Evolutionary conservation across 129 eudicot genomes (phyloP).

Genomic region (Erigeron canadensis): DNA sequence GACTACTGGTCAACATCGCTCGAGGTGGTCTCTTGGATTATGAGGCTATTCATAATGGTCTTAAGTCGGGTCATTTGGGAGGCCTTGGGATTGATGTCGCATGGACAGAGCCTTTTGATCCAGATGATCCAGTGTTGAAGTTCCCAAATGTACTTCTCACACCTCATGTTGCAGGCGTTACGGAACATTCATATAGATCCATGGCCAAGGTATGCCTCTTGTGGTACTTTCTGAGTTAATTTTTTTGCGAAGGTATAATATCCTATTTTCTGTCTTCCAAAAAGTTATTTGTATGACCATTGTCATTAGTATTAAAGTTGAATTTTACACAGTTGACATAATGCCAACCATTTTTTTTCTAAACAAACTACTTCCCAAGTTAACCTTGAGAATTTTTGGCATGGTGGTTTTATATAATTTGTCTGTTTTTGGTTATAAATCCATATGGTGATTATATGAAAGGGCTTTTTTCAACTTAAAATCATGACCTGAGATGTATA

Average conservation of each 20-base stretch:
- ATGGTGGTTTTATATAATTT: background rate
- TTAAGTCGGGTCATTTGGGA: slow-evolving; percentile 82
- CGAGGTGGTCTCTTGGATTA: slow-evolving; percentile 92
- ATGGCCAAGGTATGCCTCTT: slow-evolving; percentile 77
- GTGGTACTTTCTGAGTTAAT: background rate
- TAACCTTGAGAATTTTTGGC: too few species aligned
- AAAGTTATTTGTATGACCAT: background rate
- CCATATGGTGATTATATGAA: background rate
- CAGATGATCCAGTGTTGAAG: slow-evolving; percentile 67
- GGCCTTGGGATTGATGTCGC: slow-evolving; percentile 95
- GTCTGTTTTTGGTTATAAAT: background rate
- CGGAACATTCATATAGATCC: slow-evolving; percentile 64
- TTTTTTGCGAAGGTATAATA: background rate
- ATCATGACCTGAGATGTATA: background rate
- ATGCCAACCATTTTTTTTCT: too few species aligned
- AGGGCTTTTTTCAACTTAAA: background rate
- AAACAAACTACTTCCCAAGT: too few species aligned
- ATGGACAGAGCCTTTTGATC: slow-evolving; percentile 94
- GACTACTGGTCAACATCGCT: slow-evolving; percentile 67
- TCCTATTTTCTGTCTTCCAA: background rate
- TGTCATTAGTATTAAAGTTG: background rate
- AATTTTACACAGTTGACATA: background rate
- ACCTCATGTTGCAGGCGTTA: slow-evolving; percentile 92
- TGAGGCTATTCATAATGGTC: slow-evolving; percentile 53
- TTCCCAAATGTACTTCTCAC: slow-evolving; percentile 80